Conservation (phyloP, 208 protist species). For the Leishmania turanica region DNA sequence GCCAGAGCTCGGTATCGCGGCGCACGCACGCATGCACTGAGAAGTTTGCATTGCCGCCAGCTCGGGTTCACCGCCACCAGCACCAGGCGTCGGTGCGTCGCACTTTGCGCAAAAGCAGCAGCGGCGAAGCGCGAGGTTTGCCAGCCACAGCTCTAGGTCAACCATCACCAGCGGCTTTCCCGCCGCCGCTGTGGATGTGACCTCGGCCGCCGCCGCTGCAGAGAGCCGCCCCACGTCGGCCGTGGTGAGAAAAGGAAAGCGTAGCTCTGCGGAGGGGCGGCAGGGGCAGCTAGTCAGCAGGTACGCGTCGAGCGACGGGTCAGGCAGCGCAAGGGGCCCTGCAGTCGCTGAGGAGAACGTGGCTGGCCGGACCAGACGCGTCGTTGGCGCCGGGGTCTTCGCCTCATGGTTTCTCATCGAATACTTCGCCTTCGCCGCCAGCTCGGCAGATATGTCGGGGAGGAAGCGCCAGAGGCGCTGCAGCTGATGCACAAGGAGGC, state of each 20-base stretch:
- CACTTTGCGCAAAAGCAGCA: slow-evolving; percentile 31
- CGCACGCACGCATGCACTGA: neutral
- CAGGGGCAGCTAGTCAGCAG: slow-evolving; percentile 26
- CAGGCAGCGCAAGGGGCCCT: neutral
- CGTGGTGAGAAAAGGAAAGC: slow-evolving; percentile 25
- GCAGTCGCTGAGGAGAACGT: neutral
- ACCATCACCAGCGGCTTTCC: neutral
- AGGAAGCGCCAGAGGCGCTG: slow-evolving; percentile 45
- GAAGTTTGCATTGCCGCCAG: neutral
- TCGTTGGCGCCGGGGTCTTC: neutral
- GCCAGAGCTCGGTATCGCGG: slow-evolving; percentile 8
- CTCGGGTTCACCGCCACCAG: neutral
- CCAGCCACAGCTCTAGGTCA: slow-evolving; percentile 28
- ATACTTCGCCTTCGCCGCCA: slow-evolving; percentile 21
- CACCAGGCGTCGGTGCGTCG: neutral
- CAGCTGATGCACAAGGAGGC: slow-evolving; percentile 49
- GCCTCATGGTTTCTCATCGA: neutral
- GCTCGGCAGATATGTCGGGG: slow-evolving; percentile 13
- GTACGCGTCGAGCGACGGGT: slow-evolving; percentile 29
- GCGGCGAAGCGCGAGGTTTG: slow-evolving; percentile 29
- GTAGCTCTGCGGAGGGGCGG: neutral
- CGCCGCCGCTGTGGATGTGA: neutral
- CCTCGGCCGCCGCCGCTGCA: neutral
- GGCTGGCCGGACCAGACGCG: neutral
- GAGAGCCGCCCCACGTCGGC: slow-evolving; percentile 26